Conservation (phyloP, 306 rosid genomes). For the Trichosanthes truncata region DNA sequence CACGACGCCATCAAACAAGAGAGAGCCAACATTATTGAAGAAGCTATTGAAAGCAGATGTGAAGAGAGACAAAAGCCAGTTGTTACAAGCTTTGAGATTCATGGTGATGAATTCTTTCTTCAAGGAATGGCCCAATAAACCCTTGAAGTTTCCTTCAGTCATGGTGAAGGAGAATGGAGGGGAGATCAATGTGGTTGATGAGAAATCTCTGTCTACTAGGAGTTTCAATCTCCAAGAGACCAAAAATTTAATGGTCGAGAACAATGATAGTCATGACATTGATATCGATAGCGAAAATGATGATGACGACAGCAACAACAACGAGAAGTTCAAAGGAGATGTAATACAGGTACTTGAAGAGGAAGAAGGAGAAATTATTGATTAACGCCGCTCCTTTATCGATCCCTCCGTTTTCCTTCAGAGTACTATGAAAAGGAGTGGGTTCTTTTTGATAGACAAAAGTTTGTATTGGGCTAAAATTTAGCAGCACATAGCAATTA, state of each 20-base stretch:
- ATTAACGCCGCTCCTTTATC: slow-evolving; percentile 6
- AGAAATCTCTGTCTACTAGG: not conserved
- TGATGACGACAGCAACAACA: not conserved
- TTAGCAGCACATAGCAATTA: not conserved
- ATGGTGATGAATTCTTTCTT: slow-evolving; percentile 69
- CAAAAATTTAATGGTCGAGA: not conserved
- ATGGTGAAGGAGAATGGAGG: slow-evolving; percentile 28
- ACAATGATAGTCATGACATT: not conserved
- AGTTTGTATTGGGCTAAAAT: not conserved
- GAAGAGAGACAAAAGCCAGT: slow-evolving; percentile 52
- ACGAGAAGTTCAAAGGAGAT: slow-evolving; percentile 8
- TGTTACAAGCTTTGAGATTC: slow-evolving; percentile 79
- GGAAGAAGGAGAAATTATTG: slow-evolving; percentile 77
- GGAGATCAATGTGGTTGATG: slow-evolving; percentile 17
- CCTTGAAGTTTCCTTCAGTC: slow-evolving; percentile 45
- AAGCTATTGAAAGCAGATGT: slow-evolving; percentile 69
- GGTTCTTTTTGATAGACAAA: not conserved
- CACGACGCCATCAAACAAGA: slow-evolving; percentile 19
- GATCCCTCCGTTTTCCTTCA: not conserved
- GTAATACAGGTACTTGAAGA: slow-evolving; percentile 26
- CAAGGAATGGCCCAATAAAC: slow-evolving; percentile 47
- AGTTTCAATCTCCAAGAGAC: not conserved
- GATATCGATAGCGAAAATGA: not conserved
- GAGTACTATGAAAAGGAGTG: not conserved
- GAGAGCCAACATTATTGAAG: slow-evolving; percentile 54